Evolutionary conservation across 495 filamentous ascomycete genomes (phyloP).

Genomic region (Penicillium nucicola): DNA sequence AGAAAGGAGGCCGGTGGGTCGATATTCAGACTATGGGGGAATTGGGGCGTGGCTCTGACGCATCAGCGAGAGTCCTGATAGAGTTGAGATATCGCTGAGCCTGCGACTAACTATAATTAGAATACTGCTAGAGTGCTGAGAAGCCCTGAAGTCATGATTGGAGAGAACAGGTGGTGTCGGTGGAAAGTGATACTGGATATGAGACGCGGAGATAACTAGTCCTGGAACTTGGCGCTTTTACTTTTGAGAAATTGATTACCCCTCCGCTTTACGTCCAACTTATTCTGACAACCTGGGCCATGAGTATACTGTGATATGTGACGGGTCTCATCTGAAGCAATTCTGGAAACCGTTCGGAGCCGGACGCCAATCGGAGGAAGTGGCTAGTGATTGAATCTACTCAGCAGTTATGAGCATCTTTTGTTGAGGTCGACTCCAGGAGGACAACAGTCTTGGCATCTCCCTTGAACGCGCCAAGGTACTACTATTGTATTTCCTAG

Average conservation of each 20-base stretch:
- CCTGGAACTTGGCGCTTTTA: too few relatives aligned
- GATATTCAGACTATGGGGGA: constrained; percentile 8
- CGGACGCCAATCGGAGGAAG: neutral
- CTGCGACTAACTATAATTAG: constrained; percentile 10
- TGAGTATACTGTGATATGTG: too few relatives aligned
- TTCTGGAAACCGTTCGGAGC: neutral
- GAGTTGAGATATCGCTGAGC: constrained; percentile 15
- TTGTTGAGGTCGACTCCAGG: neutral
- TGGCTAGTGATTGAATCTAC: constrained; percentile 3
- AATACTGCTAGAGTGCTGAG: constrained; percentile 16
- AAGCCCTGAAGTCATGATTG: constrained; percentile 12
- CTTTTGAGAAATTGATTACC: too few relatives aligned
- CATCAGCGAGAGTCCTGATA: constrained; percentile 15
- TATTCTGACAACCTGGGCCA: too few relatives aligned
- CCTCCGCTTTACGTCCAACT: too few relatives aligned
- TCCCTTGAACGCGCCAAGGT: constrained; percentile 8
- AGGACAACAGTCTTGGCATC: neutral
- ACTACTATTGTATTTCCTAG: neutral
- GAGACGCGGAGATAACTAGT: too few relatives aligned
- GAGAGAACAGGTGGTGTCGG: too few relatives aligned
- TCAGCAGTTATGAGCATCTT: constrained; percentile 3
- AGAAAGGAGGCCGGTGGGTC: neutral
- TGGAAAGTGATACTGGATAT: too few relatives aligned
- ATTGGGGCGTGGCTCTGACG: constrained; percentile 10
- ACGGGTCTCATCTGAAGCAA: neutral